Percentiles rank a stretch among this genome's conserved stretches.
phyloP scores from a whole-genome alignment of 1,284 basidiomycete genomes.

The Rhodotorula sp. region DNA sequence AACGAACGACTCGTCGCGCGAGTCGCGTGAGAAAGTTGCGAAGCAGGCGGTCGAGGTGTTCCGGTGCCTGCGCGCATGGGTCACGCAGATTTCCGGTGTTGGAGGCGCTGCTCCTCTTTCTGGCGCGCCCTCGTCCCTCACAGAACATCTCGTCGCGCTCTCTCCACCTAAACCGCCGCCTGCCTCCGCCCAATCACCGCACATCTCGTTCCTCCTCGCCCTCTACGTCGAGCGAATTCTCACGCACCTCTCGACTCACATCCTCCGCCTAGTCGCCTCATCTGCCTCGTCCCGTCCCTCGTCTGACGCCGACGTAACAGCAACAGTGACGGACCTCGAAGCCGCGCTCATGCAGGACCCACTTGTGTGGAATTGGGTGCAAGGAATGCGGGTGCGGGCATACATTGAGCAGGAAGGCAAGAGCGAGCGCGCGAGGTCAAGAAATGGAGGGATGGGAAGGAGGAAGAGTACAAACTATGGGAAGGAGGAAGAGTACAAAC shows the following conservation, averaged over 20 bases:
- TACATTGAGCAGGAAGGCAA: slow-evolving; percentile 14
- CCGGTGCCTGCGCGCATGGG: slow-evolving; percentile 21
- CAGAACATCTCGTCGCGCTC: not conserved
- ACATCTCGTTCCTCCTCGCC: slow-evolving; percentile 26
- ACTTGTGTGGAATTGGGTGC: slow-evolving; percentile 19
- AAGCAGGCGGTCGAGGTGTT: slow-evolving; percentile 25
- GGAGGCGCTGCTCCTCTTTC: slow-evolving; percentile 10
- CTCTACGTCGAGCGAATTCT: slow-evolving; percentile 36
- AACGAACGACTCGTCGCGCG: not conserved
- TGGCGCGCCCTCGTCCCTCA: not conserved
- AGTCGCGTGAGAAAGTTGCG: not conserved
- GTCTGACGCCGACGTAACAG: not conserved
- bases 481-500: not conserved
- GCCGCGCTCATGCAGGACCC: slow-evolving; percentile 27
- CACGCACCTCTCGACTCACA: slow-evolving; percentile 15
- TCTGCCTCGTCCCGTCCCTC: slow-evolving; percentile 23
- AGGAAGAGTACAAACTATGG: not conserved
- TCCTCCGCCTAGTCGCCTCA: slow-evolving; percentile 27
- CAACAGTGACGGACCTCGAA: slow-evolving; percentile 23
- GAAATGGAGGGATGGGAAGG: not conserved
- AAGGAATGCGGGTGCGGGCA: slow-evolving; percentile 15
- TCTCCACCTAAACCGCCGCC: slow-evolving; percentile 14
- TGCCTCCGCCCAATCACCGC: slow-evolving; percentile 7
- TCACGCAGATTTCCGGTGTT: slow-evolving; percentile 29
- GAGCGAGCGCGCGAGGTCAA: not conserved